phyloP scores from a whole-genome alignment of 1,139 yeast species.

The Geotrichum macrosporum region DNA sequence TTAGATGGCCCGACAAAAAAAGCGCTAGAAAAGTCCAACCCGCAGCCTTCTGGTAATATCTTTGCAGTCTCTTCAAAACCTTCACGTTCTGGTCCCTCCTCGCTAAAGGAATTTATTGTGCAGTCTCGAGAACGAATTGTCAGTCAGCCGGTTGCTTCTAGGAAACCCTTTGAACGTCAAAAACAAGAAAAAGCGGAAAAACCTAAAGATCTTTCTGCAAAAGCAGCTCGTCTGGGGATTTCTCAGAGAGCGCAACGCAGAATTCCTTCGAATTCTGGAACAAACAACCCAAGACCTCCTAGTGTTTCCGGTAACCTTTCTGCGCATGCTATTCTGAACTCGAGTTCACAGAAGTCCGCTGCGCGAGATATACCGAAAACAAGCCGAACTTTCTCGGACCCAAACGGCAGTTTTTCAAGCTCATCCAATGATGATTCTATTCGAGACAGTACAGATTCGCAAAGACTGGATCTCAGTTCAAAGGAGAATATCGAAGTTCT shows the following conservation, averaged over 20 bases:
- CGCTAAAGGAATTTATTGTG: constrained; percentile 11
- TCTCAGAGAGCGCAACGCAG: constrained; percentile 16
- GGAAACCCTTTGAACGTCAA: constrained; percentile 5
- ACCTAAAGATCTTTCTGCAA: constrained; percentile 12
- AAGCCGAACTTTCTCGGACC: neutral
- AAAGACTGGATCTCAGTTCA: too few species aligned
- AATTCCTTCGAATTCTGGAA: neutral
- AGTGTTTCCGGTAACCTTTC: neutral
- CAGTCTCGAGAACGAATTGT: constrained; percentile 12
- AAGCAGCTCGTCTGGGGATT: constrained; percentile 16
- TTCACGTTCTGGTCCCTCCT: constrained; percentile 9
- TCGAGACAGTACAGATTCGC: neutral
- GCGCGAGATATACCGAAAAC: neutral
- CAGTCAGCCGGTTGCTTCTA: neutral
- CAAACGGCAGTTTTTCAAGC: neutral
- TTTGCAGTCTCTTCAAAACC: neutral
- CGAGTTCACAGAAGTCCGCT: constrained; percentile 1
- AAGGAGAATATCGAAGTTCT: too few species aligned
- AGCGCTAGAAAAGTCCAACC: constrained; percentile 52
- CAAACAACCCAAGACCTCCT: constrained; percentile 1
- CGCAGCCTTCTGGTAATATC: constrained; percentile 11
- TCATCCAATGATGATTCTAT: neutral
- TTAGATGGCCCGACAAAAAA: constrained; percentile 49
- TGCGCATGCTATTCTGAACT: neutral
- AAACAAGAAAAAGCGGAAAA: constrained; percentile 7